These are phyloP conservation scores for Dichomitus squalens DNA, from an alignment of 1,284 basidiomycete genomes.

Conservation along the genomic window DNA sequence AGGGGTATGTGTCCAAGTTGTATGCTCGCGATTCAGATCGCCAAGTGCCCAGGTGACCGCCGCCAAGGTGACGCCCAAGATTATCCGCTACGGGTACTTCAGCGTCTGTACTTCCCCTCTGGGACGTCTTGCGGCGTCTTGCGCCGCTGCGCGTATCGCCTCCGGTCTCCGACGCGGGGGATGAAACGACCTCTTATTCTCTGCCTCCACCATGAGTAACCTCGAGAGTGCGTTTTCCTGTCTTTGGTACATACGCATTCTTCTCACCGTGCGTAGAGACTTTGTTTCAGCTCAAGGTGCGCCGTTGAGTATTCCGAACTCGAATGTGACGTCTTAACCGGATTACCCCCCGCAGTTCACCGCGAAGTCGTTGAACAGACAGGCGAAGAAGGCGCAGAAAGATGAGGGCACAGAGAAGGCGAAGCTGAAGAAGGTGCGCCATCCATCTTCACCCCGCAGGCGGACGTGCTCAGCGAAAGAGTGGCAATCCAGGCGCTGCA, in stretches of 20 bases:
- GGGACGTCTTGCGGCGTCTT: constrained; percentile 4
- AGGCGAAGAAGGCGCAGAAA: constrained; percentile 95
- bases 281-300: constrained; percentile 92
- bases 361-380: constrained; percentile 87
- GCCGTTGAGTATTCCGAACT: too few relatives aligned
- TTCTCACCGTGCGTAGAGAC: constrained; percentile 67
- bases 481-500: constrained; percentile 79
- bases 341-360: constrained; percentile 73
- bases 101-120: constrained; percentile 12
- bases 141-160: constrained; percentile 20
- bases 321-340: constrained; percentile 22
- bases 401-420: constrained; percentile 87
- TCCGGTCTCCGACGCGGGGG: constrained; percentile 4
- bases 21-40: not conserved
- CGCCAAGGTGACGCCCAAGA: constrained; percentile 14
- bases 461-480: not conserved
- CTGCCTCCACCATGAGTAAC: constrained; percentile 68
- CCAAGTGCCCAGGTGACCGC: not conserved
- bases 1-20: constrained; percentile 9
- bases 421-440: constrained; percentile 84
- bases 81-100: constrained; percentile 2
- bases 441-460: not conserved
- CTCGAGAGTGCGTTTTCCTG: constrained; percentile 74
- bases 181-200: constrained; percentile 6
- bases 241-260: not conserved